A percentile compares a stretch with the other conserved stretches of the same genome.
Evolutionary conservation across 2,329 filamentous ascomycete species (phyloP).

Genomic region (Xylaria sp.): DNA sequence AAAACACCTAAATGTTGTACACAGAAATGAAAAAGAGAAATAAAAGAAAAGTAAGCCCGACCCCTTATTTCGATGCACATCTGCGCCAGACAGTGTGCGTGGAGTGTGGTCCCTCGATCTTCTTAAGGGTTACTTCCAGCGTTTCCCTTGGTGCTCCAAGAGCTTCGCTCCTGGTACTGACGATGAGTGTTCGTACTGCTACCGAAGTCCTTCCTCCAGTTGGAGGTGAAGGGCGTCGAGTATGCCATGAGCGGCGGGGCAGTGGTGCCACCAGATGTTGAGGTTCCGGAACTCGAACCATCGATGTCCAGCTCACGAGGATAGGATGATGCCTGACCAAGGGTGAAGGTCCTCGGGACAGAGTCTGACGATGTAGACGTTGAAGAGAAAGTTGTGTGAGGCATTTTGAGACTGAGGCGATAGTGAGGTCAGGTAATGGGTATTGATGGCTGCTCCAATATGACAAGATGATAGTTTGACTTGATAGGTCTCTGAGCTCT

Average conservation of each 20-base stretch:
- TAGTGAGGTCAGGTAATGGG: neutral
- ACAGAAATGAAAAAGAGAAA: neutral
- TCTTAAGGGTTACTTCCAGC: conserved; percentile 19
- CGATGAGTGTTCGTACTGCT: neutral
- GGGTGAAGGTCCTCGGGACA: neutral
- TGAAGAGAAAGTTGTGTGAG: conserved; percentile 13
- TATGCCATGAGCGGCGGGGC: conserved; percentile 30
- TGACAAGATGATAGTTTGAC: neutral
- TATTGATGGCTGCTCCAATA: neutral
- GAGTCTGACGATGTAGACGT: conserved; percentile 2
- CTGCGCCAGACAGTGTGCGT: neutral
- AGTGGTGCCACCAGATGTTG: neutral
- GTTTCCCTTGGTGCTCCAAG: conserved; percentile 28
- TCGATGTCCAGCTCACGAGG: conserved; percentile 16
- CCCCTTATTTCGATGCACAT: neutral
- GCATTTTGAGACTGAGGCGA: conserved; percentile 16
- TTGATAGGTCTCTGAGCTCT: neutral
- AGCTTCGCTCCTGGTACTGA: neutral
- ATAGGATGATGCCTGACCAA: neutral
- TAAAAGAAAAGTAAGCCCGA: neutral
- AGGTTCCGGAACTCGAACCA: neutral
- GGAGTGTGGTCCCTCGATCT: too few relatives aligned
- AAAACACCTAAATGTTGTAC: neutral
- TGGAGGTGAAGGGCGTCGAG: conserved; percentile 17
- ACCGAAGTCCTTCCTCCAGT: conserved; percentile 29